Base-by-base conservation (phyloP, 176 grass and related monocot species). In the Juncus inflexus region DNA sequence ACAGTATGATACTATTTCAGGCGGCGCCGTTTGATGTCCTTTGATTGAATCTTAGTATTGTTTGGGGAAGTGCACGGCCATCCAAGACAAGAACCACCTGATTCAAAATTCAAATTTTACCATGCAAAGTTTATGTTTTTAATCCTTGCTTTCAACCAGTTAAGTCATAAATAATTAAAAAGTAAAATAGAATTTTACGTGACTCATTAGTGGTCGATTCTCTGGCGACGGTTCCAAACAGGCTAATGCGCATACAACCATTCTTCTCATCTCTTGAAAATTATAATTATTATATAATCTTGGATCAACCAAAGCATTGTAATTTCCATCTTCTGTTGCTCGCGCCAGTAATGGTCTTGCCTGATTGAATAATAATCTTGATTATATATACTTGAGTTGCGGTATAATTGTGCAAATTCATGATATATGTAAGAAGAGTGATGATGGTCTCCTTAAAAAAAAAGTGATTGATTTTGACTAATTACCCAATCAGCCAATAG, bases 311-410 rank as follows among this genome's bases (percentile, higher is more conserved):
- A 76, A 38, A 4, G 13, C 5, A 6, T 76, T 39, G 6, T 58
- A 65, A 9, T 66, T 76, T 42, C 59, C 61, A 56, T 76, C 58
- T 11, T 11, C 42, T 40, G 53, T 12, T 76, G 73, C 73, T 66
- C 41, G 45, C 19, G 11, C 15, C 57, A 76, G 40, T 60, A 65
- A 66, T 64, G 73, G 73, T 60, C 73, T 65, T 36, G 73, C 73
- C 73, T 76, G 43, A 49, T 36, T 15, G 42, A 55, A 64, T 52
- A 15, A 60, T 43, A 41, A 28, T 28, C 19, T 28, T 4, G 36
- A 28, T 9, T 3, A 42, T 15, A 12, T 66, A 66, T 50, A 15
- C 12, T n/a, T 45, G 7, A 47, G 19, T 28, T 9, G 9, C 4
- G 9, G 43, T 47, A 47, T 47, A 47, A 5, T 47, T 47, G 43